Base-by-base conservation (phyloP, 2,329 filamentous ascomycete species). In the Pyrenophora graminea region DNA sequence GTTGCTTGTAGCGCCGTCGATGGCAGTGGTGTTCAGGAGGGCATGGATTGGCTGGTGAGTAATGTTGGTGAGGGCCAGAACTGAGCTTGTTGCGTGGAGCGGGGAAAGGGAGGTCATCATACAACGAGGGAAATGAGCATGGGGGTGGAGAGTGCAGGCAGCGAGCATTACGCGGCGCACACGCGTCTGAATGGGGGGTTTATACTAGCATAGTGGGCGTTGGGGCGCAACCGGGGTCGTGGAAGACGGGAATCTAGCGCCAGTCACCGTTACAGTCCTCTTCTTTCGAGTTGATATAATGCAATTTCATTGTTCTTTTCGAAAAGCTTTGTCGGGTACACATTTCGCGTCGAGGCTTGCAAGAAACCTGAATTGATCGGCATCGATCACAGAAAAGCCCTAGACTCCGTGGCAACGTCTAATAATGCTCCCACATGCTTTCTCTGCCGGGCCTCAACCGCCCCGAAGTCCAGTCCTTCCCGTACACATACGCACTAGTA, bases 21-120 rank as follows among this genome's bases (percentile, higher is more conserved):
- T 71, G 94, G 94, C 37, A 89, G 89, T 68, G 94, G 94, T 73
- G 90, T 99, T 38, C 90, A 88, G 58, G 94, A 99, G 77, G 94
- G 94, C 53, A 99, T 99, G 94, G 94, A 99, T 76, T 99, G 94
- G 94, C 80, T 99, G 71, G 91, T 95, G 81, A 90, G 93, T 76
- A 76, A 57, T 33, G 48, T 55, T 19, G 46, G 32, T n/a, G 45
- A 55, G n/a, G 47, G 33, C 2, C 40, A 53, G 38, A 45, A 44
- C 17, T 53, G 39, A 36, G 37, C 6, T 18, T 10, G 6, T 12
- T 6, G 23, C 6, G 10, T 15, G 13, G 18, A 25, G 21, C 23
- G 47, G 48, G n/a, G 36, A 21, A 17, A 36, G 32, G 18, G 46
- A 53, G 19, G 42, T 21, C 2, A 46, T 47, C 39, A 32, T 10